Evolutionary conservation across 106 monocot species (phyloP), one percentile per base, ranked within the genome.

Genomic region (Dendrobium huoshanense): DNA sequence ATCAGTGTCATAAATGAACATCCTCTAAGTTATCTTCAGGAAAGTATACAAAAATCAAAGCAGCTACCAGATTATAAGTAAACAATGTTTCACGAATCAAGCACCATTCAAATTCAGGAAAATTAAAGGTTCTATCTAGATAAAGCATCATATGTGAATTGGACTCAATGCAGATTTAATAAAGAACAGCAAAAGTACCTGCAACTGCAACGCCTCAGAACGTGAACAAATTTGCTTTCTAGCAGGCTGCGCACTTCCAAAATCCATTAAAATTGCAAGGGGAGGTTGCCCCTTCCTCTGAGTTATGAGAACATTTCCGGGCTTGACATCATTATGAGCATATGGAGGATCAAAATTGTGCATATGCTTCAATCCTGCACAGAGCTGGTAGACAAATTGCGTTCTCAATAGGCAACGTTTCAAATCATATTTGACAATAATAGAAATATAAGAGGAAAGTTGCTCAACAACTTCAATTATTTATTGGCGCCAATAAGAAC

Each of bases 301-400:
- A 24, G 95, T 90, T 56, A 99, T 81, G 77, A 99, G 88, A 67
- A 99, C 88, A 86, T 99, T 99, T 72, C 99, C 99, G 85, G 99
- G 93, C 81, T 91, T 93, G 18, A 99, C 91, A 85, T 99, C 95
- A 84, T 95, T 99, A 86, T 95, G 99, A 73, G 99, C 93, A 86
- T 99, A 95, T 72, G 99, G 93, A 67, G 99, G 99, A 85, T 95
- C 93, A 88, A 88, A 91, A 85, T 78, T 88, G 72, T 99, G 99
- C 99, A 99, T 99, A 65, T 95, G 91, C 80, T 95, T 90, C 55
- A 99, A 82, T 81, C 95, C 99, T 86, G 83, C 93, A 90, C 99
- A 99, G 80, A 99, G 85, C 99, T 99, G 90, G 85, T 24, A 83
- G 68, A 54, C 45, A 16, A 1, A 43, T 42, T 43, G 43, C 19